These are phyloP conservation scores for Colletotrichum abscissum DNA, from an alignment of 2,329 filamentous ascomycete species.

Conservation along the genomic window DNA sequence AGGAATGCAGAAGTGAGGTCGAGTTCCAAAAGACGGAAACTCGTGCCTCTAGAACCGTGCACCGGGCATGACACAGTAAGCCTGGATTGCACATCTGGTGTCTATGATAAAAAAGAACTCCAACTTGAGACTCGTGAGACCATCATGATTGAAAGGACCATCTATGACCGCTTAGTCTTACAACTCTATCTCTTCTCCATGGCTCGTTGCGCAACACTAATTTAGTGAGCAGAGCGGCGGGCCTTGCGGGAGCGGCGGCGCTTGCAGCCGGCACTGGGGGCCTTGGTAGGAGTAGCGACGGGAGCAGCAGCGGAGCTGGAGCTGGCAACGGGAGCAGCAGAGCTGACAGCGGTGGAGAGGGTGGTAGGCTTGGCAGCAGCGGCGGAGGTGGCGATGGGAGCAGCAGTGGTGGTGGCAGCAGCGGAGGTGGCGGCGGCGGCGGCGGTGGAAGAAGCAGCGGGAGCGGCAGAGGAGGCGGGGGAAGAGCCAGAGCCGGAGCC, in stretches of 20 bases:
- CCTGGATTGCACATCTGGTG: conserved; percentile 30
- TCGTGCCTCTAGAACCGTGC: conserved; percentile 7
- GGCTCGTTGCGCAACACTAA: neutral
- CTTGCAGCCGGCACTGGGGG: conserved; percentile 29
- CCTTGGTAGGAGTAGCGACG: conserved; percentile 38
- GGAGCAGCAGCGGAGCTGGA: conserved; percentile 21
- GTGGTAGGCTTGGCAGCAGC: conserved; percentile 23
- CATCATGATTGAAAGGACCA: neutral
- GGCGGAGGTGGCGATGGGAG: conserved; percentile 4
- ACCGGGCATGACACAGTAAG: conserved; percentile 27
- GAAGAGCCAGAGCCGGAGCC: conserved; percentile 32
- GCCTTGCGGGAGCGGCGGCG: conserved; percentile 33
- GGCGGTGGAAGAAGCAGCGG: conserved; percentile 9
- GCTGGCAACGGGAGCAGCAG: conserved; percentile 22
- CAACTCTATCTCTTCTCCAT: neutral
- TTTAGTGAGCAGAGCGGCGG: conserved; percentile 34
- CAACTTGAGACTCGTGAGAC: neutral
- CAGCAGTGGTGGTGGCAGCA: neutral
- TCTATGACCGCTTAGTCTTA: neutral
- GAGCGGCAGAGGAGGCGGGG: conserved; percentile 16
- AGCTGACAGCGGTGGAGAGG: conserved; percentile 24
- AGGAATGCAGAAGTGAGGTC: conserved; percentile 25
- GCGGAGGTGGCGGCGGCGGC: neutral
- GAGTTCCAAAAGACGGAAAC: conserved; percentile 1
- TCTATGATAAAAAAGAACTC: conserved; percentile 23